Percentiles rank a stretch among this genome's conserved stretches.
phyloP scores from a whole-genome alignment of 768 basidiomycete species.

The Termitomyces sp. region DNA sequence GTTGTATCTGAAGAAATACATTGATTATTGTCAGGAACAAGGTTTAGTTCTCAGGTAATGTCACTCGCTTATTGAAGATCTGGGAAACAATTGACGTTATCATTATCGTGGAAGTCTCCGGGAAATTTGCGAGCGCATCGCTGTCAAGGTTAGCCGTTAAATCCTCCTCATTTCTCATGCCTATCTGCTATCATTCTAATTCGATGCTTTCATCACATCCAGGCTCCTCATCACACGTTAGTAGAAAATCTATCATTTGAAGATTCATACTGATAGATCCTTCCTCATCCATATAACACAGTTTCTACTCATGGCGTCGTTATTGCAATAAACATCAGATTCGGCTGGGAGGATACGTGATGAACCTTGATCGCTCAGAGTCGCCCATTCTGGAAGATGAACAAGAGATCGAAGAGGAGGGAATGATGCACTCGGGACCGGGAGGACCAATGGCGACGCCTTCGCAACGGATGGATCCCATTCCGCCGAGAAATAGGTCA shows the following conservation, averaged over 20 bases:
- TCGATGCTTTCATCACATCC: conserved; percentile 3
- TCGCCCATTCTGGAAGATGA: conserved; percentile 42
- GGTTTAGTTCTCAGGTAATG: conserved; percentile 73
- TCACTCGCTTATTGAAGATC: background rate
- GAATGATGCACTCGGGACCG: conserved; percentile 30
- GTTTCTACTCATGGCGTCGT: conserved; percentile 88
- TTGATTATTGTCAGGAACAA: conserved; percentile 88
- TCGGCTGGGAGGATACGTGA: conserved; percentile 79
- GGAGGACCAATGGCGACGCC: conserved; percentile 32
- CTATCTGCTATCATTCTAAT: background rate
- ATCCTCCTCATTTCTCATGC: background rate
- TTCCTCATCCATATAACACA: conserved; percentile 23
- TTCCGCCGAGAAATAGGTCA: conserved; percentile 53
- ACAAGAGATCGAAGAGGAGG: conserved; percentile 41
- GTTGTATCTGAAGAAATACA: conserved; percentile 80
- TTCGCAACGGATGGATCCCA: conserved; percentile 17
- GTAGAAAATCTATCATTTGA: conserved; percentile 16
- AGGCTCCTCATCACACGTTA: conserved; percentile 90
- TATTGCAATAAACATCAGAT: conserved; percentile 95
- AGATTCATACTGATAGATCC: conserved; percentile 2
- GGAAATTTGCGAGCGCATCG: conserved; percentile 86
- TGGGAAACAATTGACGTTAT: background rate
- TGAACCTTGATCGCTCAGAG: conserved; percentile 58
- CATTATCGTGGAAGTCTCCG: conserved; percentile 43
- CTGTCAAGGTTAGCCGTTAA: conserved; percentile 57